phyloP scores from a whole-genome alignment of 148 eudicot genomes.

The Euryodendron excelsum region DNA sequence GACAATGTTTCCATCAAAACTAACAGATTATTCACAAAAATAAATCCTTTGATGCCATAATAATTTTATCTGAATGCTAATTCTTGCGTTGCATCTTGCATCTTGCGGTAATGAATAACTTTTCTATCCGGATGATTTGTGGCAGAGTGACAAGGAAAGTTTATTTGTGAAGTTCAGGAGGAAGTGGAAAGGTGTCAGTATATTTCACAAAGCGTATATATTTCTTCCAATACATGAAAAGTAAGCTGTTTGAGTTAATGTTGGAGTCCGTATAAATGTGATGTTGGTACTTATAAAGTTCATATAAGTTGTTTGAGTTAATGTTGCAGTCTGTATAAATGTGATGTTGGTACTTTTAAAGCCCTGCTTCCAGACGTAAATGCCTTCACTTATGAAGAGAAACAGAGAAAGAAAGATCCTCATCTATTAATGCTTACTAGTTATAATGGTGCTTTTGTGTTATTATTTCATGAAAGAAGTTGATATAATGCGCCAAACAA shows the following conservation, averaged over 20 bases:
- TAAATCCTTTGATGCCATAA: background rate
- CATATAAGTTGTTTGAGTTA: no score
- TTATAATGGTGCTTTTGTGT: background rate
- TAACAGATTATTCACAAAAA: background rate
- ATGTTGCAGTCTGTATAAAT: background rate
- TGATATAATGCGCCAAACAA: background rate
- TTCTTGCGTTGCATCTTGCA: background rate
- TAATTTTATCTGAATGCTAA: background rate
- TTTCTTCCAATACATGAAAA: slow-evolving; percentile 80
- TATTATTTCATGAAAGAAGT: background rate
- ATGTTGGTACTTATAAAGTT: background rate
- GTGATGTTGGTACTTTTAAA: background rate
- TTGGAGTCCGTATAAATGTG: background rate
- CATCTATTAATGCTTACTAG: background rate
- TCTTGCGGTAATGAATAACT: slow-evolving; percentile 9
- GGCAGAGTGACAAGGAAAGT: slow-evolving; percentile 51
- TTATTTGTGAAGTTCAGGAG: slow-evolving; percentile 74
- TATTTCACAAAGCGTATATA: slow-evolving; percentile 86
- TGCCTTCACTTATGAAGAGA: background rate
- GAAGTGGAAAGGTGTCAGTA: slow-evolving; percentile 99
- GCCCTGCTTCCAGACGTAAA: background rate
- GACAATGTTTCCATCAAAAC: background rate
- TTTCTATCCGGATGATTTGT: slow-evolving; percentile 25
- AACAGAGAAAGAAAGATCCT: background rate
- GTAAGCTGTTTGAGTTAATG: slow-evolving; percentile 44